These are phyloP conservation scores for Candida pini DNA, from an alignment of 805 yeast genomes.

Conservation along the genomic window DNA sequence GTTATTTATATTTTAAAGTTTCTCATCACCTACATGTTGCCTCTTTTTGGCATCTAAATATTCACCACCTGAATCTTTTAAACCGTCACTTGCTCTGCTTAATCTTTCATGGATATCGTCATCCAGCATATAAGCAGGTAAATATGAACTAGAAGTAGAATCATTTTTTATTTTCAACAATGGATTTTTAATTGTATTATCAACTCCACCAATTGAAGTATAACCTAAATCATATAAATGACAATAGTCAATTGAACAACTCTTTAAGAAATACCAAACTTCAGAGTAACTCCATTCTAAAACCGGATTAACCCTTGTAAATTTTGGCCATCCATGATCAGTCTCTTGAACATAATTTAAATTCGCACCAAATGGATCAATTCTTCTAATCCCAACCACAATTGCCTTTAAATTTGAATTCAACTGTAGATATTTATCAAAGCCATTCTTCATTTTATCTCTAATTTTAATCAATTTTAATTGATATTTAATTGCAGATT, in stretches of 20 bases:
- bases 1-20: too few relatives aligned
- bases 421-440: conserved; percentile 49
- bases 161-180: conserved; percentile 27
- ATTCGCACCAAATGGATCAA: conserved; percentile 75
- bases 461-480: conserved; percentile 42
- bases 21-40: conserved; percentile 10
- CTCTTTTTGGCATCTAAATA: background rate
- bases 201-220: conserved; percentile 81
- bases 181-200: conserved; percentile 71
- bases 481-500: conserved; percentile 48
- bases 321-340: conserved; percentile 88
- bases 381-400: conserved; percentile 79
- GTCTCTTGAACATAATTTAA: conserved; percentile 64
- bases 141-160: conserved; percentile 18
- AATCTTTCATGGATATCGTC: conserved; percentile 57
- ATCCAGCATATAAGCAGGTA: conserved; percentile 53
- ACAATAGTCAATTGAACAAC: conserved; percentile 62
- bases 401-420: conserved; percentile 54
- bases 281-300: conserved; percentile 81
- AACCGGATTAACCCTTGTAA: conserved; percentile 80
- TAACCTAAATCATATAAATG: conserved; percentile 74
- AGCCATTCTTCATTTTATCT: conserved; percentile 59
- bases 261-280: conserved; percentile 76
- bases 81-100: conserved; percentile 23
- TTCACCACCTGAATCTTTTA: conserved; percentile 4